phyloP scores from a whole-genome alignment of 2,329 filamentous ascomycete species.

The Chaetomiaceae sp. region DNA sequence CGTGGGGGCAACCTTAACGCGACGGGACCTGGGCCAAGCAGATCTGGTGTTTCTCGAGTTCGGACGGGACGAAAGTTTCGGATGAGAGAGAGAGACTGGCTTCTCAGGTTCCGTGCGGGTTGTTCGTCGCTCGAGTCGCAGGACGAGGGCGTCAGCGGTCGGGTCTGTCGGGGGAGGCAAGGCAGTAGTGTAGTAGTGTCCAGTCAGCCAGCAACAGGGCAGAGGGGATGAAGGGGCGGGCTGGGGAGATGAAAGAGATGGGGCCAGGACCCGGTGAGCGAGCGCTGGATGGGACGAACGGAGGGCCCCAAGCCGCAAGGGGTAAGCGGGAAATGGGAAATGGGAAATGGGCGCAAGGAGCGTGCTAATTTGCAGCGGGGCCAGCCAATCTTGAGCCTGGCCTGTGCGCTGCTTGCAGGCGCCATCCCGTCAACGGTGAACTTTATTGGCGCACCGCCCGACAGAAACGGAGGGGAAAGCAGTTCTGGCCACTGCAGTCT shows the following conservation, averaged over 20 bases:
- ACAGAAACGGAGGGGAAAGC: slow-evolving; percentile 7
- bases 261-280: neutral
- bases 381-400: slow-evolving; percentile 4
- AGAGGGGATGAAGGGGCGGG: neutral
- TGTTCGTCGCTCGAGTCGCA: no score
- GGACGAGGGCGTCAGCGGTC: no score
- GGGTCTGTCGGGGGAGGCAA: no score
- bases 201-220: no score
- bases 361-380: slow-evolving; percentile 13
- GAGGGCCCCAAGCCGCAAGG: slow-evolving; percentile 10
- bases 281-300: neutral
- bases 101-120: no score
- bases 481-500: no score
- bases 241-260: slow-evolving; percentile 8
- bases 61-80: neutral
- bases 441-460: neutral
- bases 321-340: no score
- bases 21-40: neutral
- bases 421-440: neutral
- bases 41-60: neutral
- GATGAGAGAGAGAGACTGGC: no score
- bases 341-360: neutral
- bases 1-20: slow-evolving; percentile 8
- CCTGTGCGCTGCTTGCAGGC: neutral
- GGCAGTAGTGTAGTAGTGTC: no score